phyloP scores from a whole-genome alignment of 106 monocot genomes.

The Chionographis japonica region DNA sequence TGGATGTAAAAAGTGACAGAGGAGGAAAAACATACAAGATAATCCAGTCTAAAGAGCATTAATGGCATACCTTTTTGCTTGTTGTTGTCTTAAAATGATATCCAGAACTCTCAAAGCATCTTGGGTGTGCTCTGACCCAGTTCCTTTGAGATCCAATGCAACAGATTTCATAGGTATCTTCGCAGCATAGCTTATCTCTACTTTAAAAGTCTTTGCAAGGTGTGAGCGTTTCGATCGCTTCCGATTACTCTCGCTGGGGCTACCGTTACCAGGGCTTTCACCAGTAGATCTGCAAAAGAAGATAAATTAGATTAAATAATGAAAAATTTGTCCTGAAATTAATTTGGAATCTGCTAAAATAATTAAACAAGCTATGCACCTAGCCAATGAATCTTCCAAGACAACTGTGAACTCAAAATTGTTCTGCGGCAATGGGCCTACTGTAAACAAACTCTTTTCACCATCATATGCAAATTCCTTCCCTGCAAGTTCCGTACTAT shows the following conservation, averaged over 20 bases:
- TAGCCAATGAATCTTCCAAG: slow-evolving; percentile 50
- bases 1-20: background rate
- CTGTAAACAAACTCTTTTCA: slow-evolving; percentile 62
- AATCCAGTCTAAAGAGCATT: background rate
- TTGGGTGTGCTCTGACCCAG: slow-evolving; percentile 35
- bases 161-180: slow-evolving; percentile 49
- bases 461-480: slow-evolving; percentile 82
- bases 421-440: slow-evolving; percentile 60
- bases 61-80: slow-evolving; percentile 55
- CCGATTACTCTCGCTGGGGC: slow-evolving; percentile 23
- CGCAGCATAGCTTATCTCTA: slow-evolving; percentile 50
- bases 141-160: slow-evolving; percentile 33
- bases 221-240: slow-evolving; percentile 41
- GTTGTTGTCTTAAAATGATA: slow-evolving; percentile 67
- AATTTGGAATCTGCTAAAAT: background rate
- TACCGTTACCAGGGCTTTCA: slow-evolving; percentile 27
- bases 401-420: slow-evolving; percentile 54
- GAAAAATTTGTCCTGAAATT: background rate
- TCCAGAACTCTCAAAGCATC: slow-evolving; percentile 68
- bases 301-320: background rate
- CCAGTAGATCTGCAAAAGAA: slow-evolving; percentile 16
- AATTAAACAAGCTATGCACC: slow-evolving; percentile 24
- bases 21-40: background rate
- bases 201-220: slow-evolving; percentile 35
- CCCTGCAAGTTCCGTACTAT: slow-evolving; percentile 51